Evolutionary conservation across 176 grass and related monocot species (phyloP).

Genomic region (Hyparrhenia diplandra): DNA sequence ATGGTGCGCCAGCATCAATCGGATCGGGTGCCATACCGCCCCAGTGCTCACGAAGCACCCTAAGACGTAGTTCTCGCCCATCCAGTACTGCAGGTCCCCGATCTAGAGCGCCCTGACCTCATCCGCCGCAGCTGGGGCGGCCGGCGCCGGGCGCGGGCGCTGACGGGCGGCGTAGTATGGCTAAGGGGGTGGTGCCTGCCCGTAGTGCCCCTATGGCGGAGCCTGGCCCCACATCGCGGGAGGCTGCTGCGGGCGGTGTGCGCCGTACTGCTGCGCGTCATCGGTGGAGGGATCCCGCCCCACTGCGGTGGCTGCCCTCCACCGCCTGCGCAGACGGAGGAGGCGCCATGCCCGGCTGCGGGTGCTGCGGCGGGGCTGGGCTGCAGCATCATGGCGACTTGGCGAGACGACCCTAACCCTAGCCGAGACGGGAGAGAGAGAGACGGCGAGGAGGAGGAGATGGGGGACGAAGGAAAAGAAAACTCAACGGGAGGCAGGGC

Average conservation of each 20-base stretch:
- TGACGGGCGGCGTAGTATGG: constrained; percentile 54
- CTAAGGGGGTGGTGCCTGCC: constrained; percentile 43
- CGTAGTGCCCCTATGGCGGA: constrained; percentile 45
- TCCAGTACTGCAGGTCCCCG: constrained; percentile 93
- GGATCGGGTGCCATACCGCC: constrained; percentile 47
- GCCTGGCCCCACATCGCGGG: constrained; percentile 82
- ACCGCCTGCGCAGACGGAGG: constrained; percentile 12
- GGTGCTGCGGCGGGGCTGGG: constrained; percentile 39
- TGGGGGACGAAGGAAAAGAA: neutral
- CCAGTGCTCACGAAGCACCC: constrained; percentile 65
- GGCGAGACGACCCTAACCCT: constrained; percentile 42
- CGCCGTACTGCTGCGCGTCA: constrained; percentile 54
- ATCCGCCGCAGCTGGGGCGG: constrained; percentile 40
- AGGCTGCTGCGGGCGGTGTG: constrained; percentile 61
- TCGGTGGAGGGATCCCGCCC: constrained; percentile 73
- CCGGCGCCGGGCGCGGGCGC: neutral
- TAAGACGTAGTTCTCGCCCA: constrained; percentile 90
- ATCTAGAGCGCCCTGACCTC: constrained; percentile 94
- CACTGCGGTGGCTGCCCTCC: constrained; percentile 66
- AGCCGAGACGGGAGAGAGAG: constrained; percentile 7
- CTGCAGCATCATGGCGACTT: constrained; percentile 47
- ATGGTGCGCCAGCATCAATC: neutral
- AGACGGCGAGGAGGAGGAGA: neutral
- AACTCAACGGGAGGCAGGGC: too few species aligned
- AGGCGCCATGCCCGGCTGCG: constrained; percentile 46